A percentile compares a stretch with the other conserved stretches of the same genome.
Conservation (phyloP, 1,139 yeast genomes). For the Kurtzmaniella quercitrusa region DNA sequence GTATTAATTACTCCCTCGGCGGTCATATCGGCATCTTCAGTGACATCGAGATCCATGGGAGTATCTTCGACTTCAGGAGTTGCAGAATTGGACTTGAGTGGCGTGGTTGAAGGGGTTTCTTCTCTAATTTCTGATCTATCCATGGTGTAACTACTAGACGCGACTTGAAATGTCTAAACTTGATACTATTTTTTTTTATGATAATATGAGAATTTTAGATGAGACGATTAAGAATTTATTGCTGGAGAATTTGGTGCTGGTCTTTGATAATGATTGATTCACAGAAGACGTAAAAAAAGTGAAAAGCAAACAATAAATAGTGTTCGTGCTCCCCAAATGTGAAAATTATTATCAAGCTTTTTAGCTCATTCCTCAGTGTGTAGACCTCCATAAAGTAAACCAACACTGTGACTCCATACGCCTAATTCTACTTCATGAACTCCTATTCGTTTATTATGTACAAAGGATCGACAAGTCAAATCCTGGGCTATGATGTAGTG, state of each 20-base stretch:
- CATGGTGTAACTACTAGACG: background rate
- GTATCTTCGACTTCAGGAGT: constrained; percentile 10
- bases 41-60: constrained; percentile 3
- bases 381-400: too few species aligned
- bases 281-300: too few species aligned
- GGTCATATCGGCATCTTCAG: constrained; percentile 4
- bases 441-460: background rate
- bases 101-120: constrained; percentile 16
- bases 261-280: too few species aligned
- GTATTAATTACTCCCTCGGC: constrained; percentile 2
- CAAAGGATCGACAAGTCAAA: background rate
- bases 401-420: too few species aligned
- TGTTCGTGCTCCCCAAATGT: too few species aligned
- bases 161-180: background rate
- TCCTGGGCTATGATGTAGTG: background rate
- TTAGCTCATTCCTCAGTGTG: too few species aligned
- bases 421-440: too few species aligned
- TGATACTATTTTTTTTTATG: too few species aligned
- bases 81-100: constrained; percentile 11
- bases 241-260: too few species aligned
- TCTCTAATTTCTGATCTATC: constrained; percentile 2
- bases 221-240: background rate
- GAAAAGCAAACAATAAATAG: too few species aligned
- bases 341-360: too few species aligned
- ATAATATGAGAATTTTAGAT: background rate